These are phyloP conservation scores for Leccinum disarticulatum DNA, from an alignment of 768 basidiomycete genomes.

Conservation along the genomic window DNA sequence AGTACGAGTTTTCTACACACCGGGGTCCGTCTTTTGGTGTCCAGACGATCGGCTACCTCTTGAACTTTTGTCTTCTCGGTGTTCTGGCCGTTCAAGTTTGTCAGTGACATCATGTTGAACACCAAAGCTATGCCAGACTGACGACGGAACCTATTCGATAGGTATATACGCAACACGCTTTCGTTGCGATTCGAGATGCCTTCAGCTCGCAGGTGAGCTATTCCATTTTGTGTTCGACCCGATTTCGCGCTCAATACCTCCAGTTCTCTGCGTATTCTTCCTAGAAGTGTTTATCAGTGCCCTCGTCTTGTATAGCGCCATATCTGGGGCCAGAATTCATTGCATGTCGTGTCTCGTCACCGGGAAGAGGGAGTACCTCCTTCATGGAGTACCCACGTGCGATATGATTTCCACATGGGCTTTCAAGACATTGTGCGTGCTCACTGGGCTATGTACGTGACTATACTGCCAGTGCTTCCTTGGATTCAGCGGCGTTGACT, in stretches of 20 bases:
- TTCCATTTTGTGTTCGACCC: background rate
- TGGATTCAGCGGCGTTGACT: background rate
- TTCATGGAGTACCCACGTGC: background rate
- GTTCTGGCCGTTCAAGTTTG: constrained; percentile 8
- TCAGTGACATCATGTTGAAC: background rate
- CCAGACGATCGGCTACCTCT: constrained; percentile 9
- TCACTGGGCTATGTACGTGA: constrained; percentile 9
- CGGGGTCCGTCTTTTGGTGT: background rate
- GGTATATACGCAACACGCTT: constrained; percentile 8
- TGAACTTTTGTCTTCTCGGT: constrained; percentile 11
- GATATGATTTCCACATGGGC: constrained; percentile 8
- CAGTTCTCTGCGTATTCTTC: constrained; percentile 8
- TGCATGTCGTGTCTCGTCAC: constrained; percentile 12
- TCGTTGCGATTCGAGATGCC: constrained; percentile 3
- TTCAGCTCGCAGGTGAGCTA: constrained; percentile 8
- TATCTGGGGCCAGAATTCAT: constrained; percentile 5
- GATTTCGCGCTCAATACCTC: background rate
- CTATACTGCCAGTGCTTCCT: background rate
- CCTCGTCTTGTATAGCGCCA: constrained; percentile 6
- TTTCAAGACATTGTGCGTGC: constrained; percentile 7
- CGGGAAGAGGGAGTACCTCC: constrained; percentile 7
- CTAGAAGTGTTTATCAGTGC: constrained; percentile 9
- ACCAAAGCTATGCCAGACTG: background rate
- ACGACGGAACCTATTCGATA: background rate
- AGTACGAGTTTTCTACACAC: background rate